phyloP scores from a whole-genome alignment of 345 rosid species.

The Sisymbrium altissimum region DNA sequence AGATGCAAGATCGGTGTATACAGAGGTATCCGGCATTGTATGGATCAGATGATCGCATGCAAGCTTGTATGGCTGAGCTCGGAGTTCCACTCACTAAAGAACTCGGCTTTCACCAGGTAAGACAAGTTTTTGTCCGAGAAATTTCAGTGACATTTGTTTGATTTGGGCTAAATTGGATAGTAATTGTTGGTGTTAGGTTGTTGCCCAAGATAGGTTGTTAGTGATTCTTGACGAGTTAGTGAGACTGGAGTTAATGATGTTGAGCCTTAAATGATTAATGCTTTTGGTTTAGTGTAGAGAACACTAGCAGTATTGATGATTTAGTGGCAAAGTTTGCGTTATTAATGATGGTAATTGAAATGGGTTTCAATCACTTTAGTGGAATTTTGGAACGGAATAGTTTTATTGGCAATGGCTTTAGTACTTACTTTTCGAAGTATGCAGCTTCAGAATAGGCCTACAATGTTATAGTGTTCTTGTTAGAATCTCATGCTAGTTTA shows the following conservation, averaged over 20 bases:
- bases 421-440: slow-evolving; percentile 11
- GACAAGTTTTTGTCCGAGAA: not conserved
- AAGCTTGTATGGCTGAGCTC: slow-evolving; percentile 99
- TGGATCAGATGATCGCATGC: slow-evolving; percentile 97
- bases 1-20: slow-evolving; percentile 88
- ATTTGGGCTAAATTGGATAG: not conserved
- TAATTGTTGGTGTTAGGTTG: not conserved
- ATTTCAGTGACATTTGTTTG: not conserved
- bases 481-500: not conserved
- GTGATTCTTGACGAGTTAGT: not conserved
- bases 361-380: not conserved
- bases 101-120: slow-evolving; percentile 94
- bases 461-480: slow-evolving; percentile 1
- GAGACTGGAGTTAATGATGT: not conserved
- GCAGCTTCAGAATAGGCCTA: not conserved
- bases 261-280: not conserved
- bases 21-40: slow-evolving; percentile 86
- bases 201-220: too few species aligned
- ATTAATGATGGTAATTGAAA: not conserved
- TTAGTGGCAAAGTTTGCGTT: not conserved
- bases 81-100: slow-evolving; percentile 98
- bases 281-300: not conserved
- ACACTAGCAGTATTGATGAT: not conserved
- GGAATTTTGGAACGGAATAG: not conserved
- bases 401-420: not conserved